Conservation (phyloP, 306 rosid genomes). For the Cotoneaster glaucophyllus region DNA sequence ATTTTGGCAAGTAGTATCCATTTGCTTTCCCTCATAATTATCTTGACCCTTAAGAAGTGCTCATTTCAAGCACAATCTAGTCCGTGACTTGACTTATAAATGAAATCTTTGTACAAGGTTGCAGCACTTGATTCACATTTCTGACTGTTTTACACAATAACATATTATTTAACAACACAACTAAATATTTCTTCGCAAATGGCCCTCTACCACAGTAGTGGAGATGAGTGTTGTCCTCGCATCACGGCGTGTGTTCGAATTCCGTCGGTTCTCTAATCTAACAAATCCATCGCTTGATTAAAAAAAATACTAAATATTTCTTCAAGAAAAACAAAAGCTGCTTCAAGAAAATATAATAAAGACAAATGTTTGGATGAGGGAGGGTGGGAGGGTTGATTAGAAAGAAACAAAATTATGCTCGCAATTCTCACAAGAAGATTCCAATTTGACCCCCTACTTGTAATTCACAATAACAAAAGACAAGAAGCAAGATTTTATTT, state of each 20-base stretch:
- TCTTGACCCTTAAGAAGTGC: neutral
- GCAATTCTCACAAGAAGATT: neutral
- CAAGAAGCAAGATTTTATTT: neutral
- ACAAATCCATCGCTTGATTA: no score
- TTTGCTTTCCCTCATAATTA: neutral
- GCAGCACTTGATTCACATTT: neutral
- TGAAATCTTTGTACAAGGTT: neutral
- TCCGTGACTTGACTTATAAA: neutral
- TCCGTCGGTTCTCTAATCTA: no score
- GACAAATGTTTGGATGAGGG: neutral
- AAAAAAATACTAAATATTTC: neutral
- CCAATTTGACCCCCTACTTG: neutral
- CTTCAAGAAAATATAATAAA: neutral
- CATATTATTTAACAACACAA: no score
- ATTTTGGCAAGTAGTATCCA: neutral
- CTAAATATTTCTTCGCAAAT: no score
- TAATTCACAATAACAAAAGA: neutral
- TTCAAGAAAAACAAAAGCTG: neutral
- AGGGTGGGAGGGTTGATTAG: neutral
- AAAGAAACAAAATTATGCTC: neutral
- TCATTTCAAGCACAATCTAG: neutral
- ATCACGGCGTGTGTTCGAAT: no score
- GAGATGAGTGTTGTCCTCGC: no score
- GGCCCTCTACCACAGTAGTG: no score
- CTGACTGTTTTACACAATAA: neutral